Evolutionary conservation across 345 rosid genomes (phyloP), one percentile per base, ranked within the genome.

Genomic region (Rhizophora mangle): DNA sequence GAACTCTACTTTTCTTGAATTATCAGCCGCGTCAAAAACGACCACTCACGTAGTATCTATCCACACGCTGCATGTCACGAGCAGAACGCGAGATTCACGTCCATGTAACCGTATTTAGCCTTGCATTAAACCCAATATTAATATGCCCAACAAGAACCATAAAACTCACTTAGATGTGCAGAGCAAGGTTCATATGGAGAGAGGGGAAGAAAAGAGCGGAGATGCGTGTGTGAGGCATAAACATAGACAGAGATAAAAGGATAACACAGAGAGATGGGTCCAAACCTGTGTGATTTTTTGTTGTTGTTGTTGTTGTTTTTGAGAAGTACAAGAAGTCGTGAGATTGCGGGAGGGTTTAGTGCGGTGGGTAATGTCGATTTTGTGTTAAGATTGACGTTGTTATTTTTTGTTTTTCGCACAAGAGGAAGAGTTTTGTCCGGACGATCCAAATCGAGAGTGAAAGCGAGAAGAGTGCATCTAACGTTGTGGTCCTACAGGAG

Each of bases 21-120:
- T 5, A 31, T 24, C 15, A 68, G 21, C 56, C 9, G 13, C 31
- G 37, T 21, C 62, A 37, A 47, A 47, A 36, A 30, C 59, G 46
- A 77, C 60, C 63, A 55, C 71, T 59, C 70, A 77, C 84, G 64
- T 80, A 65, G 22, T 13, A 29, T 21, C 51, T 16, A 29, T 6
- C 39, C 36, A 24, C 5, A 68, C 73, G 71, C 87, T 82, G 82
- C 91, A 84, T 82, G 86, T 68, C 62, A 64, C 55, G 8, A 60
- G 52, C 19, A 67, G 9, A 11, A 16, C 55, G 57, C 34, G 68
- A 78, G 76, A 70, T 87, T 83, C 82, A 87, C 96, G 92, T 87
- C 67, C 81, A 60, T 54, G 67, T 70, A 68, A 37, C 51, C 55
- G 59, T 43, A 20, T 62, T 49, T 56, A 55, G 26, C 30, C 29